Evolutionary conservation across 2,329 filamentous ascomycete genomes (phyloP).

Genomic region (Alternaria brassicicola): DNA sequence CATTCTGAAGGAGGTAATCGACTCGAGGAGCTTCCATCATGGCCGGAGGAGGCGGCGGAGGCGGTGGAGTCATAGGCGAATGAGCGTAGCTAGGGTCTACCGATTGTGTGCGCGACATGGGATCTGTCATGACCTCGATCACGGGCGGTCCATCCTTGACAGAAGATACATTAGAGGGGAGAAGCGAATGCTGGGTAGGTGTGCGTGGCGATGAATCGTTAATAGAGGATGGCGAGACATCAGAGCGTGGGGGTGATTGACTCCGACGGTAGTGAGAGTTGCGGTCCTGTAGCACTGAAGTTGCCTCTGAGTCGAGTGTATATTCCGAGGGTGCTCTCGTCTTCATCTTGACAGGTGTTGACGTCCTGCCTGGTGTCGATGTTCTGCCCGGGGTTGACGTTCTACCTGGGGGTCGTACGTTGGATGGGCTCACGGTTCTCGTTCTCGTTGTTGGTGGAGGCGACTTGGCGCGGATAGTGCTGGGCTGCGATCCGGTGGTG

Average conservation of each 20-base stretch:
- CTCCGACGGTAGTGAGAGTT: conserved; percentile 22
- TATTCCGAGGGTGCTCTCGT: conserved; percentile 50
- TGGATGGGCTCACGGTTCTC: conserved; percentile 35
- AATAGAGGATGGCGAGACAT: conserved; percentile 49
- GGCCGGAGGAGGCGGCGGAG: conserved; percentile 75
- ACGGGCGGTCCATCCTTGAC: conserved; percentile 47
- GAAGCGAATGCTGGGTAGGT: conserved; percentile 49
- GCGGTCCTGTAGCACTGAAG: conserved; percentile 53
- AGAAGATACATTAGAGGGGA: conserved; percentile 41
- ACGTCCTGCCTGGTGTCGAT: conserved; percentile 28
- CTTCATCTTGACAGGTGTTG: conserved; percentile 28
- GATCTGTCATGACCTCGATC: conserved; percentile 54
- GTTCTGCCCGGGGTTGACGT: conserved; percentile 28
- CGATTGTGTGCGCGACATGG: conserved; percentile 42
- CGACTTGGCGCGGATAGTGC: conserved; percentile 45
- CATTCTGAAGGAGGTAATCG: conserved; percentile 90
- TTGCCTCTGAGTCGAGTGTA: conserved; percentile 55
- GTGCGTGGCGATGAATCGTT: conserved; percentile 56
- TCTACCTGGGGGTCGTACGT: conserved; percentile 28
- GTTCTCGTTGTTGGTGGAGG: conserved; percentile 25
- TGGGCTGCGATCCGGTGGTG: conserved; percentile 49
- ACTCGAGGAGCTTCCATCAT: conserved; percentile 76
- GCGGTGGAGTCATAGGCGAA: conserved; percentile 63
- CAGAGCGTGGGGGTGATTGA: conserved; percentile 44
- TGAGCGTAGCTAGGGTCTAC: conserved; percentile 50